A percentile compares a stretch with the other conserved stretches of the same genome.
Evolutionary conservation across 345 rosid species (phyloP).

Genomic region (Moringa oleifera): DNA sequence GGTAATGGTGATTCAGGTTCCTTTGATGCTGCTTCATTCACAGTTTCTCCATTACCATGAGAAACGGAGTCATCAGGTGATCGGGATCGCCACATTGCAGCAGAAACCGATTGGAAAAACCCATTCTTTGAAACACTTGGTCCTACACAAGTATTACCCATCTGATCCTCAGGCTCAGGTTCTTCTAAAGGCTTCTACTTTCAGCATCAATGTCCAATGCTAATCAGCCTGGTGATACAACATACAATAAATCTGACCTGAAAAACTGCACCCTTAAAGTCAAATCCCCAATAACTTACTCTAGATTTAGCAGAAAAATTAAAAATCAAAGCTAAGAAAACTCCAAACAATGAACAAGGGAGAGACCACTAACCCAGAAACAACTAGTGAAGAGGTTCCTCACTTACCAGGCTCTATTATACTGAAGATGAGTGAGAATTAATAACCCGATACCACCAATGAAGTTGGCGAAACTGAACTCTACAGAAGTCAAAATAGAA

Average conservation of each 20-base stretch:
- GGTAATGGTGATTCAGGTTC: slow-evolving; percentile 46
- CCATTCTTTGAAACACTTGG: slow-evolving; percentile 65
- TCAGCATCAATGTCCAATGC: slow-evolving; percentile 39
- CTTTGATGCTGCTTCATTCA: slow-evolving; percentile 26
- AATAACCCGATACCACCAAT: background rate
- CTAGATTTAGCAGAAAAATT: background rate
- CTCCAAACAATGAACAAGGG: background rate
- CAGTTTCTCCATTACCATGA: slow-evolving; percentile 29
- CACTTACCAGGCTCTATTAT: slow-evolving; percentile 6
- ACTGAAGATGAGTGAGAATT: background rate
- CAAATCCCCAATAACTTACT: slow-evolving; percentile 15
- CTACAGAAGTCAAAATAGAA: slow-evolving; percentile 5
- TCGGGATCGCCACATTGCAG: slow-evolving; percentile 71
- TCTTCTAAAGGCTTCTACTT: slow-evolving; percentile 17
- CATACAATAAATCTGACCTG: slow-evolving; percentile 22
- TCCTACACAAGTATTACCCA: slow-evolving; percentile 89
- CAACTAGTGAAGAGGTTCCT: background rate
- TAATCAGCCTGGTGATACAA: slow-evolving; percentile 4
- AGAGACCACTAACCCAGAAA: too few species aligned
- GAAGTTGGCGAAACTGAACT: background rate
- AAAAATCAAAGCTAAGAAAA: slow-evolving; percentile 11
- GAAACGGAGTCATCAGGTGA: slow-evolving; percentile 49
- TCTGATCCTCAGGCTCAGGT: slow-evolving; percentile 13
- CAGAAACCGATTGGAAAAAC: slow-evolving; percentile 69
- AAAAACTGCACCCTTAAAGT: slow-evolving; percentile 14